Evolutionary conservation across 169 alveolate species (phyloP).

Genomic region (Sarcocystis neurona): DNA sequence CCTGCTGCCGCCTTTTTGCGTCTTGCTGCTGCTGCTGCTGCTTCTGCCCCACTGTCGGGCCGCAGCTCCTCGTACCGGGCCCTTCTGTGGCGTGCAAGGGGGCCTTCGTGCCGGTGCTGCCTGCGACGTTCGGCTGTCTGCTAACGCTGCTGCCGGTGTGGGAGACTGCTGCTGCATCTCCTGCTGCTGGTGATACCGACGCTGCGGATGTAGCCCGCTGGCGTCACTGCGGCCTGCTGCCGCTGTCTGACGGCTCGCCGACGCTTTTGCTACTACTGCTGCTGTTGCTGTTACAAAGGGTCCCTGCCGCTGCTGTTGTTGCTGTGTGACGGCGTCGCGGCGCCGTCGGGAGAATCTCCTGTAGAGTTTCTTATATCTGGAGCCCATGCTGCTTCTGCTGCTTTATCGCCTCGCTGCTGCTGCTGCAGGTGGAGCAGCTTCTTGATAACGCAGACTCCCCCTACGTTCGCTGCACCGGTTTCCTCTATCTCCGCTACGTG

Average conservation of each 20-base stretch:
- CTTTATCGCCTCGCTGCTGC: neutral
- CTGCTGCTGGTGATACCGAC: neutral
- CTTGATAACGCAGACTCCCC: constrained; percentile 52
- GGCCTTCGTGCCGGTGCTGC: too few relatives aligned
- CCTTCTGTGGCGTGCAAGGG: too few relatives aligned
- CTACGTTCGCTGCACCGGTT: constrained; percentile 59
- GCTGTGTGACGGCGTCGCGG: neutral
- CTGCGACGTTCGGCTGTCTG: too few relatives aligned
- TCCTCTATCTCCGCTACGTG: constrained; percentile 61
- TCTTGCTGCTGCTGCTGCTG: too few relatives aligned
- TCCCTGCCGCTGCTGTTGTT: neutral
- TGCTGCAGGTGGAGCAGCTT: constrained; percentile 40
- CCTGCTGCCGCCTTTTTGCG: too few relatives aligned
- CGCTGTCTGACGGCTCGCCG: too few relatives aligned
- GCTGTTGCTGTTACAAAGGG: too few relatives aligned
- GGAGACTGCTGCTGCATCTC: constrained; percentile 32
- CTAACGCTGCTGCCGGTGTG: constrained; percentile 6
- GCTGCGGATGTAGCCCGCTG: neutral
- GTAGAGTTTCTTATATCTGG: neutral
- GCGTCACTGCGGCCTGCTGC: too few relatives aligned
- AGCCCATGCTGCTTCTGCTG: neutral
- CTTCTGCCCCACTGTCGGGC: too few relatives aligned
- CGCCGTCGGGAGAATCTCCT: neutral
- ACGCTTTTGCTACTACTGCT: too few relatives aligned
- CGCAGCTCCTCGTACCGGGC: too few relatives aligned